Base-by-base conservation (phyloP, 768 basidiomycete species). In the Pisolithus marmoratus region DNA sequence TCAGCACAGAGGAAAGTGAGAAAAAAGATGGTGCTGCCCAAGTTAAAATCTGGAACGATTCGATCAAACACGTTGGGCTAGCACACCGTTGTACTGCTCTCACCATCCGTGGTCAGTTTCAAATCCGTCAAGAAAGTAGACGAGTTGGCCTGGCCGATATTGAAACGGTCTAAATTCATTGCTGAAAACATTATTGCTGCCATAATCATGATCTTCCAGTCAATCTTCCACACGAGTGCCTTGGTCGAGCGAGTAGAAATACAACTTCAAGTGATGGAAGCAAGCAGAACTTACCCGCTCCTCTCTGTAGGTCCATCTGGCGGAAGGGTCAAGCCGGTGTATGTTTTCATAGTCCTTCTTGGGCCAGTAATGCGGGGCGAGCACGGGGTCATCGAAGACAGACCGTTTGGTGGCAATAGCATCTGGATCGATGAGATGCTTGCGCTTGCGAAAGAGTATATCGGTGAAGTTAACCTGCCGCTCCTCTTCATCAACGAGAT, bases 161-260 rank as follows among this genome's bases (percentile, higher is more conserved):
- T 84, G 42, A 60, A 66, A 46, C 81, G 70, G 57, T 82, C 81
- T 27, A 81, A 53, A 54, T 80, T 80, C 48, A 82, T 67, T 0
- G 80, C 79, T 2, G 79, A 77, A 57, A 84, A 85, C 60, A 75
- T 76, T 53, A 82, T 68, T 5, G 75, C 74, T 19, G 79, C 76
- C 72, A 76, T 77, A 4, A 77, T 50, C 77, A 84, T 78, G 38
- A 85, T 75, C 54, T 74, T 82, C 76, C 78, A 82, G 57, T 85
- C 82, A 27, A 82, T 72, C 56, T 80, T 82, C 41, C 81, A 68
- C 23, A 81, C 60, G 9, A 82, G 61, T 11, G 68, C 70, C 77
- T 81, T 49, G 31, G 27, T 14, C 5, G 34, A 34, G 15, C 50
- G 27, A 11, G 37, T 31, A 54, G 46, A 48, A 44, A 8, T 15